Percentiles rank a stretch among this genome's conserved stretches.
These are phyloP conservation scores for Aspergillus wentii DNA, from an alignment of 495 filamentous ascomycete species.

Conservation along the genomic window DNA sequence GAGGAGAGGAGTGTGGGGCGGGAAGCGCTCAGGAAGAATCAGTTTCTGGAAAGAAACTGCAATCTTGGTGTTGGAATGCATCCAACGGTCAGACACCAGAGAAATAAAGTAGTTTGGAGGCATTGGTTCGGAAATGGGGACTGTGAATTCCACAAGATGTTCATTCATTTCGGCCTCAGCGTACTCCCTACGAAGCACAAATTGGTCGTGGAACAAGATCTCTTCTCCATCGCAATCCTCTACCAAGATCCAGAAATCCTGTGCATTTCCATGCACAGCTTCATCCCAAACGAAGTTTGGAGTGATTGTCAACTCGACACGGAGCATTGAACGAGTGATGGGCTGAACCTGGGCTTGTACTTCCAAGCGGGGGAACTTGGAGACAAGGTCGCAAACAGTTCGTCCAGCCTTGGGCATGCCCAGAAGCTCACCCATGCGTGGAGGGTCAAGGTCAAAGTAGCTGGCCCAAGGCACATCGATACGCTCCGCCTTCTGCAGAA, in stretches of 20 bases:
- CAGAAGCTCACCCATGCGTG: constrained; percentile 93
- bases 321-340: constrained; percentile 92
- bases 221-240: constrained; percentile 98
- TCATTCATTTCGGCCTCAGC: constrained; percentile 78
- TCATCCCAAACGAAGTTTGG: constrained; percentile 98
- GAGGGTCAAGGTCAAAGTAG: constrained; percentile 94
- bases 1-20: constrained; percentile 82
- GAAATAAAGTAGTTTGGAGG: constrained; percentile 98
- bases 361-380: constrained; percentile 90
- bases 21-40: constrained; percentile 91
- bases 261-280: constrained; percentile 75
- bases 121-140: constrained; percentile 95
- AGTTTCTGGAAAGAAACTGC: constrained; percentile 93
- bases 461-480: constrained; percentile 91
- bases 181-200: constrained; percentile 83
- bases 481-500: constrained; percentile 85
- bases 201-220: constrained; percentile 92
- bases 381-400: constrained; percentile 75
- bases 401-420: constrained; percentile 88
- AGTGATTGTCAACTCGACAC: constrained; percentile 86
- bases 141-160: constrained; percentile 95
- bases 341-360: constrained; percentile 90
- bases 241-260: constrained; percentile 94
- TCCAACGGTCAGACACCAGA: constrained; percentile 91
- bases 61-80: constrained; percentile 93